Evolutionary conservation across 495 filamentous ascomycete species (phyloP), one percentile per base, ranked within the genome.

Genomic region (Thermochaetoides thermophila): DNA sequence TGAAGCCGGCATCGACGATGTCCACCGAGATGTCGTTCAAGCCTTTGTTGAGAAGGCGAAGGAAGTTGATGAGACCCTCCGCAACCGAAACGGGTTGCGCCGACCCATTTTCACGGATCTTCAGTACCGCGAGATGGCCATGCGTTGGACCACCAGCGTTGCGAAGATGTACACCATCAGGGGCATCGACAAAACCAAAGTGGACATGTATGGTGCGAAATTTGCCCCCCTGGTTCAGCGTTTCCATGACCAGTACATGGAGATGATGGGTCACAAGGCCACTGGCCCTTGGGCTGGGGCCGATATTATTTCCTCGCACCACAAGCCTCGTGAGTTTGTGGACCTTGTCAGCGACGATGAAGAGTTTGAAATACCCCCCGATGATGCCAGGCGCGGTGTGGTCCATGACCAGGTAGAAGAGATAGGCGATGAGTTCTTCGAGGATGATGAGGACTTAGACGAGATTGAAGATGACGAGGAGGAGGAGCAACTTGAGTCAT

Each of bases 51-150:
- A 76, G 10, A 66, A 77, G n/a, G 86, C 82, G 0, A 78, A 76
- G 49, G 48, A 61, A 16, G 45, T 72, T 24, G 72, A 78, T 41
- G 69, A 76, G 40, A 63, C 74, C 34, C 58, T 95, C 17, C 66
- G 84, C 34, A 64, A 76, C 29, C 55, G 64, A 7, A 76, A 74
- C 25, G 50, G 57, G 8, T 59, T 82, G 13, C 72, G 76, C 8
- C 64, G 68, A 31, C 77, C 80, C 2, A 52, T 71, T 16, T 96
- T 96, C 51, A 76, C 76, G 1, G 84, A 94, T 45, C 66, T 64
- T 17, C 62, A 82, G 1, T 60, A 91, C 32, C 76, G 84, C 17
- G 76, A 83, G 45, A 93, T 97, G 78, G 83, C 73, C 4, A 79
- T 93, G 25, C 45, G 59, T 18, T 84, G 87, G 40, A 76, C 69